These are phyloP conservation scores for Coemansia aciculifera DNA, from an alignment of 192 early-diverging fungal species.

Conservation along the genomic window DNA sequence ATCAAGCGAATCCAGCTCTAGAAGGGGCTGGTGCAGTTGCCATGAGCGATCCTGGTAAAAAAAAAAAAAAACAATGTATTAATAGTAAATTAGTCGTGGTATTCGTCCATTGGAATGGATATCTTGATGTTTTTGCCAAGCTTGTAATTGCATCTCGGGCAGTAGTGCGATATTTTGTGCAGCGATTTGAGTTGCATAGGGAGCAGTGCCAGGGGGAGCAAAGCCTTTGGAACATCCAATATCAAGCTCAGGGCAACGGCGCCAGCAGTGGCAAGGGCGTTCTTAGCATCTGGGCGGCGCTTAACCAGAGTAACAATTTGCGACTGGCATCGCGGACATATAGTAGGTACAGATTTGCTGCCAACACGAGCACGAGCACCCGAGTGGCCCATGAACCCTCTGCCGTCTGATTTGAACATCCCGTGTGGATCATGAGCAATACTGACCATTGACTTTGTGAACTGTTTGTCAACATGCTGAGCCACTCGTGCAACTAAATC, in stretches of 20 bases:
- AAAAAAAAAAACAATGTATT: neutral
- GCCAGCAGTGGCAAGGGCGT: constrained; percentile 28
- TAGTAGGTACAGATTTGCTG: constrained; percentile 32
- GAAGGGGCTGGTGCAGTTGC: neutral
- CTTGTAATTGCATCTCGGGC: constrained; percentile 45
- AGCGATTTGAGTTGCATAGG: constrained; percentile 45
- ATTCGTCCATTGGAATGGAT: constrained; percentile 18
- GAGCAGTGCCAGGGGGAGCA: constrained; percentile 39
- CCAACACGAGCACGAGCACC: constrained; percentile 25
- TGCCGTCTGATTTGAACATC: constrained; percentile 32
- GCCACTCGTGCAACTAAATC: constrained; percentile 30
- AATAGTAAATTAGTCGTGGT: neutral
- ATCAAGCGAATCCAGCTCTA: neutral
- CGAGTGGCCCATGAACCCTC: constrained; percentile 10
- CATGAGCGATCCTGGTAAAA: neutral
- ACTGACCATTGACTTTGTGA: constrained; percentile 29
- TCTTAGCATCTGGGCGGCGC: constrained; percentile 28
- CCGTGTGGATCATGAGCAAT: constrained; percentile 40
- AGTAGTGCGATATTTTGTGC: constrained; percentile 36
- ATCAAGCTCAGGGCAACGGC: constrained; percentile 30
- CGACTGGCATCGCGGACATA: constrained; percentile 38
- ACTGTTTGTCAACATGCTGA: constrained; percentile 24
- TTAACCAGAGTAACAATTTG: constrained; percentile 39
- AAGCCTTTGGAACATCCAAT: constrained; percentile 23
- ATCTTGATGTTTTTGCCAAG: constrained; percentile 46